phyloP scores from a whole-genome alignment of 2,329 filamentous ascomycete genomes.

The Tolypocladium paradoxum region DNA sequence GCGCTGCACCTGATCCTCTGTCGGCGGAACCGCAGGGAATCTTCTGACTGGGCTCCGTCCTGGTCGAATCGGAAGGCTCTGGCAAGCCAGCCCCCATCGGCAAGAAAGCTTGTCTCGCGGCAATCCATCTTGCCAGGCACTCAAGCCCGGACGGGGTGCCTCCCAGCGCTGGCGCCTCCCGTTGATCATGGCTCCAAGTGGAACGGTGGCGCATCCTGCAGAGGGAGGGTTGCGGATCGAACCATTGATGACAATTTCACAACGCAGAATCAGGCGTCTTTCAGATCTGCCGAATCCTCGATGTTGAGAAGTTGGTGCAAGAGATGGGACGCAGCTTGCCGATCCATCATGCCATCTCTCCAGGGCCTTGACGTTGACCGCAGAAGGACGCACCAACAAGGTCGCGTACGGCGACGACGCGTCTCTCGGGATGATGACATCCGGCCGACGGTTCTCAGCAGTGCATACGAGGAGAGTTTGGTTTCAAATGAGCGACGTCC shows the following conservation, averaged over 20 bases:
- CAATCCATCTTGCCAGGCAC: not conserved
- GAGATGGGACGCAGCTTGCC: too few species aligned
- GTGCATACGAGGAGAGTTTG: too few species aligned
- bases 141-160: not conserved
- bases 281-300: too few species aligned
- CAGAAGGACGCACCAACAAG: not conserved
- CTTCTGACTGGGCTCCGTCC: not conserved
- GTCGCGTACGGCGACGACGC: not conserved
- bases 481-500: not conserved
- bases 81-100: not conserved
- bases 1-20: not conserved
- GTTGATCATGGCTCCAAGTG: not conserved
- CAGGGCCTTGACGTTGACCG: too few species aligned
- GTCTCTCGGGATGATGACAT: too few species aligned
- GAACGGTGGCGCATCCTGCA: not conserved
- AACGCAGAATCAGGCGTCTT: not conserved
- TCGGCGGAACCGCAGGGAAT: not conserved
- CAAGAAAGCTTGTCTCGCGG: constrained; percentile 1
- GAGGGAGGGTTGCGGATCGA: not conserved
- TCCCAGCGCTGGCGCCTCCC: not conserved
- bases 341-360: not conserved
- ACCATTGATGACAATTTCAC: not conserved
- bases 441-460: too few species aligned
- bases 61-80: not conserved
- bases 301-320: too few species aligned